Base-by-base conservation (phyloP, 208 protist species). In the Phytomonas serpens region DNA sequence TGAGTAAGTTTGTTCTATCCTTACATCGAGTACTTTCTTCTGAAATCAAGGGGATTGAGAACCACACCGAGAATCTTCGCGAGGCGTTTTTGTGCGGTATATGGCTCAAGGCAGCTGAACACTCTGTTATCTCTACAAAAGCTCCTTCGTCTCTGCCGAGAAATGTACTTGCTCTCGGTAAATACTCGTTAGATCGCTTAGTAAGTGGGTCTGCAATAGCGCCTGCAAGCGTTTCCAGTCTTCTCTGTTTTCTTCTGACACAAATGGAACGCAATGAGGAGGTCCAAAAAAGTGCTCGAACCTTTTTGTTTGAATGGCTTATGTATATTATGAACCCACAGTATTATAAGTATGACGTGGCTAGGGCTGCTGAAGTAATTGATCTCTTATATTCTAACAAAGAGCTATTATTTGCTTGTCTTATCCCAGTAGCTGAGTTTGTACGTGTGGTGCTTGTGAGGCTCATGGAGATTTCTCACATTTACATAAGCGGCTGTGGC, bases 291-390 rank as follows among this genome's bases (percentile, higher is more conserved):
- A 69, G 51, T 30, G 51, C 72, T 9, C 78, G 76, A 30, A 84
- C 78, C 32, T 72, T 75, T 13, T 67, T 93, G 16, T 89, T 86
- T 61, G 85, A 90, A 68, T 93, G 88, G 85, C 69, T 87, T 14
- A 77, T 85, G 70, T 84, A 79, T 71, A 37, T 93, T n/a, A 80
- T 80, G 47, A 81, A 70, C 36, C 57, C 62, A 29, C 69, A 61
- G 2, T 88, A 83, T 51, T 79, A 85, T 74, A 76, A 76, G 30
- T 68, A 77, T 27, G 76, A 87, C 7, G 68, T 67, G 33, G 51
- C 68, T 4, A 72, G 73, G 38, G 87, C 82, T n/a, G 71, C 30
- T 10, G 68, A 62, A 5, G 77, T 80, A 10, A 75, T 88, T 16
- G 82, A 86, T 63, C 77, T 88, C 57, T 61, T 81, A n/a, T 80